Evolutionary conservation across 129 eudicot genomes (phyloP).

Genomic region (Erigeron canadensis): DNA sequence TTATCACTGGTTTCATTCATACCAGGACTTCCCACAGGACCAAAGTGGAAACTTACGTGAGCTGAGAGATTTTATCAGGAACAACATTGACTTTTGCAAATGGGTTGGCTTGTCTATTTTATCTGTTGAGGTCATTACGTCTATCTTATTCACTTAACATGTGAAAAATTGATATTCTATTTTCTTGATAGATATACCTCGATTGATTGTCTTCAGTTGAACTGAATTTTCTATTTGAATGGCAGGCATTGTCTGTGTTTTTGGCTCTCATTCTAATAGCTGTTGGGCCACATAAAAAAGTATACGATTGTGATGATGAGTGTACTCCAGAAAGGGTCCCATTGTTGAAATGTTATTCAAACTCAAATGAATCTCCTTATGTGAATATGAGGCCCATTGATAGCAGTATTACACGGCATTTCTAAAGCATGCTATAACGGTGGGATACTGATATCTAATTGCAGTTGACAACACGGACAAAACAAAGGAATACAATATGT

Average conservation of each 20-base stretch:
- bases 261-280: neutral
- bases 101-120: neutral
- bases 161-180: too few relatives aligned
- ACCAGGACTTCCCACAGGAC: conserved; percentile 75
- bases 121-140: neutral
- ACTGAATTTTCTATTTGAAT: neutral
- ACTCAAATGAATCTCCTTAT: neutral
- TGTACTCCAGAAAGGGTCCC: conserved; percentile 20
- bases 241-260: neutral
- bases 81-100: conserved; percentile 41
- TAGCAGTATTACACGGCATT: conserved; percentile 16
- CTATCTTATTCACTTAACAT: neutral
- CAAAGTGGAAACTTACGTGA: conserved; percentile 50
- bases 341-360: conserved; percentile 7
- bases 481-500: neutral
- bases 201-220: neutral
- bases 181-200: neutral
- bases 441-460: neutral
- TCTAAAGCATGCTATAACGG: conserved; percentile 14
- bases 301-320: neutral
- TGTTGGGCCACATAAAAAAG: neutral
- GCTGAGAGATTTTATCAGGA: conserved; percentile 47
- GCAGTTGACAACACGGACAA: neutral
- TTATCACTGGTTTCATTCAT: neutral
- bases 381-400: conserved; percentile 21